Base-by-base conservation (phyloP, 345 rosid genomes). In the Rhodomyrtus tomentosa region DNA sequence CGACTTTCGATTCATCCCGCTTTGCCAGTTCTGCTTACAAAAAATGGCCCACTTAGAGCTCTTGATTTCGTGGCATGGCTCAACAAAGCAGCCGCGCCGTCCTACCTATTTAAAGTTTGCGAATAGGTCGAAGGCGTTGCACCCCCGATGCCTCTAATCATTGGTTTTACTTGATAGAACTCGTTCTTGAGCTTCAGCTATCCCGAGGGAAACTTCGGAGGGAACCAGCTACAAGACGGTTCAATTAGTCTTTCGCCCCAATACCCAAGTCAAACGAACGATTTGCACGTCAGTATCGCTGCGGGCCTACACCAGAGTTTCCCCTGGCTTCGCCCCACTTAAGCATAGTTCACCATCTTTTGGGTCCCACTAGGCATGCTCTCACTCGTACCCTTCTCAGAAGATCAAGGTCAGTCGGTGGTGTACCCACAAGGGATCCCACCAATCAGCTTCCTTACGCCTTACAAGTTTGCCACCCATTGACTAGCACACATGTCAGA, bases 181-280 rank as follows among this genome's bases (percentile, higher is more conserved):
- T 81, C 59, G 38, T 51, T 51, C 83, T 81, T 52, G 62, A 82
- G 83, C 83, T 82, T 62, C 29, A 4, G 62, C 83, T 82, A 82
- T 82, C 68, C 50, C 0, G 50, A 82, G 83, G 83, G 83, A 82
- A 82, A 82, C 83, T 82, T 82, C 50, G 45, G 50, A 36, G 83
- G 83, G 91, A 90, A 90, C 92, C 89, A 90, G 85, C 92, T 90
- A 90, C 91, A 88, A 89, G 91, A 90, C 59, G 89, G 91, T 90
- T 91, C 87, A 90, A 90, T 91, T 91, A 91, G 91, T 91, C 91
- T 90, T 91, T 91, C 91, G 88, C 93, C 92, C 90, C 90, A 89
- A 91, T 91, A 90, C 90, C 92, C 89, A 90, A 90, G 92, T 90
- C 90, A 86, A 86, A 90, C 86, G 87, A 91, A 88, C 83, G 89